Evolutionary conservation across 2,329 filamentous ascomycete species (phyloP), one percentile per base, ranked within the genome.

Genomic region (Microcyclospora pomicola): DNA sequence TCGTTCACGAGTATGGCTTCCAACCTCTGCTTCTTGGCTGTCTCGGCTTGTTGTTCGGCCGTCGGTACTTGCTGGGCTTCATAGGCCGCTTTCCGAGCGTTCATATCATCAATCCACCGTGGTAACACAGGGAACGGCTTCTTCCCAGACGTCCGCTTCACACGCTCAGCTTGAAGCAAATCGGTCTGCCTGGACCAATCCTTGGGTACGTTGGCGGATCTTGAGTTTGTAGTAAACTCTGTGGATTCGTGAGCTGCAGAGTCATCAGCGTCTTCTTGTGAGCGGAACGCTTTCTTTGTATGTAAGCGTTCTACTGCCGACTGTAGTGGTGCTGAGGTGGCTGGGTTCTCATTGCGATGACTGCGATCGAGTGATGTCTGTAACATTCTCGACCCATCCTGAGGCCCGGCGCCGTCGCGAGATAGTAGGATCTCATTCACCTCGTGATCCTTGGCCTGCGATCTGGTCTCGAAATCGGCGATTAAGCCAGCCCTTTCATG

Each of bases 201-300:
- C 30, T 40, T 47, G 3, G 53, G 53, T 6, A 56, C 36, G 15
- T 36, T 45, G n/a, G 31, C 10, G 39, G 12, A 9, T 9, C 19
- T 9, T 33, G 9, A 35, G 40, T 41, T 39, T 5, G 47, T 40
- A 14, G 46, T 37, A 29, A 42, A 35, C 34, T 55, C 53, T 7
- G 52, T 55, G 3, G 52, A 53, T 36, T 56, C 52, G 34, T 55
- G 50, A 4, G 53, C 52, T 11, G 52, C 51, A 14, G 50, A 47
- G 33, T 57, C 52, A 34, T 57, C 51, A 9, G 42, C 42, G 15
- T 56, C 53, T 6, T 37, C 33, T 2, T 36, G 5, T 14, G n/a
- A 15, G 27, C 10, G 15, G 12, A 35, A 39, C 12, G 45, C 19
- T 3, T 39, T 33, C 33, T 48, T 53, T 9, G 42, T 34, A 31